A percentile compares a stretch with the other conserved stretches of the same genome.
phyloP scores from a whole-genome alignment of 169 alveolate species.

The Eimeria zaria region DNA sequence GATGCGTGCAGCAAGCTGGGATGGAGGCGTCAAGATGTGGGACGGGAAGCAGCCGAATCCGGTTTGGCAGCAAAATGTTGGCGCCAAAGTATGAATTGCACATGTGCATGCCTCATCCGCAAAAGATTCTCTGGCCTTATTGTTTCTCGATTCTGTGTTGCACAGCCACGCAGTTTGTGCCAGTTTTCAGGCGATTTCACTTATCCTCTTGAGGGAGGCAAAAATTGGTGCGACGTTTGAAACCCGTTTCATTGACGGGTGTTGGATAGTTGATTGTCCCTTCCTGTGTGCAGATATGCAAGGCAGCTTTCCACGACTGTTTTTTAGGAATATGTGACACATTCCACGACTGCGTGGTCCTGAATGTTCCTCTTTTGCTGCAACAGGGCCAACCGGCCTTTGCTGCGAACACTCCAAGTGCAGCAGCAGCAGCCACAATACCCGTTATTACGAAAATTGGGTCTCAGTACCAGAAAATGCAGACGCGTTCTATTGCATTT shows the following conservation, averaged over 20 bases:
- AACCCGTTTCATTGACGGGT: neutral
- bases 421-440: conserved; percentile 62
- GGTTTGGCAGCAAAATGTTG: conserved; percentile 83
- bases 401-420: conserved; percentile 66
- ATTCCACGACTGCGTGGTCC: conserved; percentile 63
- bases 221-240: neutral
- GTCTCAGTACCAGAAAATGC: conserved; percentile 79
- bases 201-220: neutral
- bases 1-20: conserved; percentile 84
- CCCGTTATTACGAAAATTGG: conserved; percentile 44
- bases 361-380: conserved; percentile 49
- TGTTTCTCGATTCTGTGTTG: neutral
- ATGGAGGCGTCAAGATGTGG: conserved; percentile 84
- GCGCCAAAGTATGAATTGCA: conserved; percentile 73
- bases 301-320: conserved; percentile 77
- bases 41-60: conserved; percentile 85
- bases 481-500: conserved; percentile 75
- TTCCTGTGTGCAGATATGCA: conserved; percentile 61
- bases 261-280: neutral
- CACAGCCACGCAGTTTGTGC: neutral
- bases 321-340: conserved; percentile 79
- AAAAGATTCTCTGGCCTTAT: neutral
- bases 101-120: neutral
- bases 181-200: neutral
- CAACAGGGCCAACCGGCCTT: conserved; percentile 76